Percentiles rank a stretch among this genome's conserved stretches.
phyloP scores from a whole-genome alignment of 192 early-diverging fungal genomes.

The Backusella circina region DNA sequence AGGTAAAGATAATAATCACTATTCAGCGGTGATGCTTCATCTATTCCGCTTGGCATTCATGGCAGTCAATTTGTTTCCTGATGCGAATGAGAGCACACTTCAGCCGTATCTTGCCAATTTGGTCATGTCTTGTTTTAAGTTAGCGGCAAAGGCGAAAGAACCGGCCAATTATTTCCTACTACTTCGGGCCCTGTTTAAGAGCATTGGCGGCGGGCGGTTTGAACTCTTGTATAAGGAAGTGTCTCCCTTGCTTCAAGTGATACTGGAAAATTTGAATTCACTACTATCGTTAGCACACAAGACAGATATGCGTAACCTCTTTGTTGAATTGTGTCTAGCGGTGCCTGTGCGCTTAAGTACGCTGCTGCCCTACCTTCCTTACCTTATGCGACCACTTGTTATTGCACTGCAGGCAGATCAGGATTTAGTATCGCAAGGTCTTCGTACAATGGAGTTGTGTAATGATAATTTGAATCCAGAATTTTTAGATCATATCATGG shows the following conservation, averaged over 20 bases:
- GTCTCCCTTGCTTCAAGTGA: slow-evolving; percentile 84
- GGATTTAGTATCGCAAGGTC: slow-evolving; percentile 91
- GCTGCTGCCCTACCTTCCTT: slow-evolving; percentile 87
- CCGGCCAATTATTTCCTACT: slow-evolving; percentile 93
- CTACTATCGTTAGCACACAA: slow-evolving; percentile 76
- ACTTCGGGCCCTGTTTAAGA: slow-evolving; percentile 86
- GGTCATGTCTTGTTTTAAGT: slow-evolving; percentile 85
- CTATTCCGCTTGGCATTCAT: slow-evolving; percentile 94
- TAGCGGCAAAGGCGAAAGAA: slow-evolving; percentile 76
- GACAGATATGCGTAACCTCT: slow-evolving; percentile 86
- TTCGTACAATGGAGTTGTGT: slow-evolving; percentile 97
- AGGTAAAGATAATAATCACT: slow-evolving; percentile 59
- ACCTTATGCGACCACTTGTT: slow-evolving; percentile 95
- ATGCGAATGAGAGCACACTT: slow-evolving; percentile 86
- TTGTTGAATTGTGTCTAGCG: slow-evolving; percentile 95
- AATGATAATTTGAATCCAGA: slow-evolving; percentile 98
- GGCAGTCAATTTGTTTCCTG: slow-evolving; percentile 88
- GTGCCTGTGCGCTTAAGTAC: slow-evolving; percentile 95
- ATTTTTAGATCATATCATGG: slow-evolving; percentile 95
- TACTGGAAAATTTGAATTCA: slow-evolving; percentile 87
- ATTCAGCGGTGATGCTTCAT: slow-evolving; percentile 75
- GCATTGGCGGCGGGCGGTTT: slow-evolving; percentile 97
- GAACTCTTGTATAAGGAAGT: slow-evolving; percentile 97
- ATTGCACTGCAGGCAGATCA: slow-evolving; percentile 87
- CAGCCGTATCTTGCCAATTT: slow-evolving; percentile 88